A percentile compares a stretch with the other conserved stretches of the same genome.
phyloP scores from a whole-genome alignment of 306 rosid species.

The Crataegus laevigata region DNA sequence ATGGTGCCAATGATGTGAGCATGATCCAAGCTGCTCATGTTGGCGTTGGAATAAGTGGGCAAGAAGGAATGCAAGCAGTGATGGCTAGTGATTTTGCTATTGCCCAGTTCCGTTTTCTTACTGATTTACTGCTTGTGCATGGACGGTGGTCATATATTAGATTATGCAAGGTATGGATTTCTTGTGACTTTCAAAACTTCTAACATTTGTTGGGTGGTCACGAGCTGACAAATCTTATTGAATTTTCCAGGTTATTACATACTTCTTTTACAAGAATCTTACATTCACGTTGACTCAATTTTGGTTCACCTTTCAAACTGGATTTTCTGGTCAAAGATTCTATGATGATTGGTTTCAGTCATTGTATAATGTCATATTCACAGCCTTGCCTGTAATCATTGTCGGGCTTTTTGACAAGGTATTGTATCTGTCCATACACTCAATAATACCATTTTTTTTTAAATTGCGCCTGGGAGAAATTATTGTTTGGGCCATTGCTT shows the following conservation, averaged over 20 bases:
- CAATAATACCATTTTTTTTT: neutral
- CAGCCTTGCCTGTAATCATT: conserved; percentile 87
- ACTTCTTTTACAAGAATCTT: conserved; percentile 97
- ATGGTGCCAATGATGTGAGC: conserved; percentile 99
- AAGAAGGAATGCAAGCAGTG: conserved; percentile 99
- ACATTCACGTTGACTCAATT: conserved; percentile 94
- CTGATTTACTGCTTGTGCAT: conserved; percentile 94
- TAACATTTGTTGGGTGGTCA: conserved; percentile 3
- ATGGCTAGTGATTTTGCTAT: conserved; percentile 99
- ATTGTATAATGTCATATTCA: conserved; percentile 81
- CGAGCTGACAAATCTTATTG: conserved; percentile 10
- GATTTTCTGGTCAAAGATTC: conserved; percentile 97
- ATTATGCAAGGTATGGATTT: conserved; percentile 77
- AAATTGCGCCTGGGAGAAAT: neutral
- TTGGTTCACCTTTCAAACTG: conserved; percentile 98
- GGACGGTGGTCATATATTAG: conserved; percentile 98
- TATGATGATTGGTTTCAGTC: conserved; percentile 98
- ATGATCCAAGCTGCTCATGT: conserved; percentile 99
- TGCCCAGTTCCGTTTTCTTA: conserved; percentile 93
- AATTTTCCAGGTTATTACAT: conserved; percentile 70
- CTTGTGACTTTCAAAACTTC: neutral
- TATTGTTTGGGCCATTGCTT: neutral
- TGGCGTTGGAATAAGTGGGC: conserved; percentile 93
- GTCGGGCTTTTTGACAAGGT: conserved; percentile 97
- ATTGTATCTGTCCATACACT: conserved; percentile 15